A percentile compares a stretch with the other conserved stretches of the same genome.
Evolutionary conservation across 2,329 filamentous ascomycete species (phyloP).

Genomic region (Fusarium sublunatum): DNA sequence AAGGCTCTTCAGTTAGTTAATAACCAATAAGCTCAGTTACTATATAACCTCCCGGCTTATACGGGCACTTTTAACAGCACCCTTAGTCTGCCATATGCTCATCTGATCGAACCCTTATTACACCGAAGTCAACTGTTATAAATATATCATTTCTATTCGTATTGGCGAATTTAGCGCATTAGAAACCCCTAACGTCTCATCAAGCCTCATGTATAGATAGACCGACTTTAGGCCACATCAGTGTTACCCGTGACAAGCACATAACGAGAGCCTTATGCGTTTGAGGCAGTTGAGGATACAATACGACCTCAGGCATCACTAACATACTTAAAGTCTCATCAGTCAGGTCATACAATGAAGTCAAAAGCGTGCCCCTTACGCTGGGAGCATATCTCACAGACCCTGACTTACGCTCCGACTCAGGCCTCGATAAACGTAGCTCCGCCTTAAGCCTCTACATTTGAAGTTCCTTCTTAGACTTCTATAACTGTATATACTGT

Average conservation of each 20-base stretch:
- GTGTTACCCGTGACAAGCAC: constrained; percentile 22
- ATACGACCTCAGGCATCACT: background rate
- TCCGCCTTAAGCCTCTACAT: too few relatives aligned
- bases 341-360: background rate
- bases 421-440: too few relatives aligned
- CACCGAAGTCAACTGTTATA: constrained; percentile 16
- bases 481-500: background rate
- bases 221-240: constrained; percentile 11
- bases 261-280: background rate
- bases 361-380: constrained; percentile 27
- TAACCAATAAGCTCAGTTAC: background rate
- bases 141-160: constrained; percentile 26
- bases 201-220: constrained; percentile 20
- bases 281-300: background rate
- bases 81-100: constrained; percentile 2
- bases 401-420: too few relatives aligned
- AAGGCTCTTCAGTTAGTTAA: constrained; percentile 6
- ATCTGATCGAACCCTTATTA: constrained; percentile 1
- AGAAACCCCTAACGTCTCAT: constrained; percentile 14
- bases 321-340: background rate
- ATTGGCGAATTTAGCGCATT: constrained; percentile 27
- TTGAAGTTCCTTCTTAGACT: background rate
- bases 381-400: constrained; percentile 10
- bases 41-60: constrained; percentile 15
- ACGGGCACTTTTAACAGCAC: constrained; percentile 23